phyloP scores from a whole-genome alignment of 2,329 filamentous ascomycete genomes.

The Penicillium aurantiogriseum region DNA sequence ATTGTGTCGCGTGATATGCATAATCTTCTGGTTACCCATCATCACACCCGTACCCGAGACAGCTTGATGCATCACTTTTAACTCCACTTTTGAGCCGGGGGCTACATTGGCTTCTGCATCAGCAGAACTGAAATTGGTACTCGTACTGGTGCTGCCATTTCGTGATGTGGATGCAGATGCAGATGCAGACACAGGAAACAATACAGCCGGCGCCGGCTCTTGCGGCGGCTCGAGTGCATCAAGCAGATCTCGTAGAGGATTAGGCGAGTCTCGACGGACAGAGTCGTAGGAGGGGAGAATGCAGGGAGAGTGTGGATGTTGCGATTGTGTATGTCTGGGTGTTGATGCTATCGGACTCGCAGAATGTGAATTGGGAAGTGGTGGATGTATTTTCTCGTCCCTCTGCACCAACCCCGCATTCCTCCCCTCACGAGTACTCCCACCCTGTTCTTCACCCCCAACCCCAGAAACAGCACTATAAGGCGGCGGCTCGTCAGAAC shows the following conservation, averaged over 20 bases:
- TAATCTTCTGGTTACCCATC: constrained; percentile 21
- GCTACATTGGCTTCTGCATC: background rate
- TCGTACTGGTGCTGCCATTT: background rate
- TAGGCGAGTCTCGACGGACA: constrained; percentile 14
- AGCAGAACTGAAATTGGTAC: background rate
- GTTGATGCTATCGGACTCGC: background rate
- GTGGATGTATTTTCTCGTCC: background rate
- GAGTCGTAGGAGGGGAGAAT: constrained; percentile 20
- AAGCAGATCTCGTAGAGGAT: constrained; percentile 20
- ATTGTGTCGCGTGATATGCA: constrained; percentile 17
- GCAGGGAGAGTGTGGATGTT: background rate
- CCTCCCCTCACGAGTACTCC: background rate
- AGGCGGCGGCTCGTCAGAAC: constrained; percentile 8
- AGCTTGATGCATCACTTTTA: constrained; percentile 17
- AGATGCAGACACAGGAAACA: constrained; percentile 5
- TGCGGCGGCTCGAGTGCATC: constrained; percentile 24
- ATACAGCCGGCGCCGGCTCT: constrained; percentile 20
- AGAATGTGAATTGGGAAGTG: background rate
- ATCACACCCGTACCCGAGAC: constrained; percentile 13
- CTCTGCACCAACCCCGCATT: background rate
- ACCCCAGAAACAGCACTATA: constrained; percentile 9
- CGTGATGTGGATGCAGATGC: background rate
- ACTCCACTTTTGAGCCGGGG: constrained; percentile 8
- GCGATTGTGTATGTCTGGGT: background rate
- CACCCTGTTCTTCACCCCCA: background rate